Base-by-base conservation (phyloP, 2,329 filamentous ascomycete genomes). In the Trichoderma sp. region DNA sequence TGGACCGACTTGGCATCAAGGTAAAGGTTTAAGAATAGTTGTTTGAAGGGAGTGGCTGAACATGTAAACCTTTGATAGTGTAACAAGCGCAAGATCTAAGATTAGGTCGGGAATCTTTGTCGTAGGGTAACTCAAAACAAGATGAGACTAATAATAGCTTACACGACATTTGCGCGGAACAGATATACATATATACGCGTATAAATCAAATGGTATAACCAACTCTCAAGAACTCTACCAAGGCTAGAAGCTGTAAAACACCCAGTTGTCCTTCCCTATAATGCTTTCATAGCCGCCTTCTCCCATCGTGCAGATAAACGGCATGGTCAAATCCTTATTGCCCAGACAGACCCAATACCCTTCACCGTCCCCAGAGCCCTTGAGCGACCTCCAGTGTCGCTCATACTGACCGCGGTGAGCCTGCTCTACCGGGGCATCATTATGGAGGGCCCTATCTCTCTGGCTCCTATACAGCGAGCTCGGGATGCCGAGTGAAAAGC, bases 301-400 rank as follows among this genome's bases (percentile, higher is more conserved):
- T n/a, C 51, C 71, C 39, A 71, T 56, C 8, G 53, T 61, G 47
- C 71, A 70, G 14, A 67, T 51, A 24, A 61, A 14, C 4, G 65
- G 72, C 26, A 70, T 56, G 7, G 18, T 34, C 12, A 74, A 67
- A 34, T 78, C 74, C 14, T 69, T 74, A 18, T 76, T 72, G 1
- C 78, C 77, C 14, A 78, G n/a, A 9, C 73, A 75, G 7, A 79
- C 66, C 76, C 78, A 79, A 34, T 79, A 79, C 5, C 78, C 78
- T 1, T 56, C 62, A 14, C 73, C 68, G 4, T 73, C 71, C n/a
- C 32, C 11, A 9, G 71, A 71, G 24, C 56, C 71, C 1, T 60
- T 24, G 26, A 78, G 32, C 14, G 70, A 70, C 21, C 76, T 70
- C 76, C 76, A 79, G 61, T 75, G 72, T 26, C 77, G 63, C 36